Evolutionary conservation across 2,329 filamentous ascomycete species (phyloP).

Genomic region (Pestalotiopsis sp.): DNA sequence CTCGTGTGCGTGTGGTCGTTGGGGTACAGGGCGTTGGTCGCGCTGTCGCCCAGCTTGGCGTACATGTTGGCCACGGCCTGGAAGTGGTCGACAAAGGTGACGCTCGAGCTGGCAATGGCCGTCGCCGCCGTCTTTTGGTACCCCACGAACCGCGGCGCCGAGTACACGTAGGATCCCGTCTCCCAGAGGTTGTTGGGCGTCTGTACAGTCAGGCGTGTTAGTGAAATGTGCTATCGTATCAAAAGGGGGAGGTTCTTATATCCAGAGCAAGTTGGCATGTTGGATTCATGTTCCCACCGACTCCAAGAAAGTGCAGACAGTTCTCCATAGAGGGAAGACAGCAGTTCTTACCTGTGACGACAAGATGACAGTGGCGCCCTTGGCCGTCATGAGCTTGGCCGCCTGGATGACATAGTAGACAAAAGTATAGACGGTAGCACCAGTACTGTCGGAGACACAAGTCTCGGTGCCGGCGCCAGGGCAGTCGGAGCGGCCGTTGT

Average conservation of each 20-base stretch:
- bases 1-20: conserved; percentile 66
- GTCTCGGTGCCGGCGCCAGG: conserved; percentile 53
- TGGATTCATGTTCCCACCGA: too few species aligned
- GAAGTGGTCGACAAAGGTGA: conserved; percentile 60
- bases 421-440: conserved; percentile 34
- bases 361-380: conserved; percentile 65
- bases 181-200: conserved; percentile 61
- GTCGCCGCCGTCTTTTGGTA: conserved; percentile 40
- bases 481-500: conserved; percentile 66
- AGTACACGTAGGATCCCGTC: conserved; percentile 49
- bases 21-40: conserved; percentile 55
- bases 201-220: neutral
- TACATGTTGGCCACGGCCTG: conserved; percentile 55
- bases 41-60: conserved; percentile 45
- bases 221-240: too few species aligned
- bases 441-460: conserved; percentile 42
- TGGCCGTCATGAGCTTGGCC: conserved; percentile 39
- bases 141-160: conserved; percentile 56
- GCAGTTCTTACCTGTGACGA: conserved; percentile 45
- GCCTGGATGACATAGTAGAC: conserved; percentile 31
- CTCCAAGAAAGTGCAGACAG: too few species aligned
- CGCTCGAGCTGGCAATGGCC: conserved; percentile 25
- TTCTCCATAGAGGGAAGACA: too few species aligned
- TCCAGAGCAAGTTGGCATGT: too few species aligned
- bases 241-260: too few species aligned